phyloP scores from a whole-genome alignment of 768 basidiomycete genomes.

The Russula sp. region DNA sequence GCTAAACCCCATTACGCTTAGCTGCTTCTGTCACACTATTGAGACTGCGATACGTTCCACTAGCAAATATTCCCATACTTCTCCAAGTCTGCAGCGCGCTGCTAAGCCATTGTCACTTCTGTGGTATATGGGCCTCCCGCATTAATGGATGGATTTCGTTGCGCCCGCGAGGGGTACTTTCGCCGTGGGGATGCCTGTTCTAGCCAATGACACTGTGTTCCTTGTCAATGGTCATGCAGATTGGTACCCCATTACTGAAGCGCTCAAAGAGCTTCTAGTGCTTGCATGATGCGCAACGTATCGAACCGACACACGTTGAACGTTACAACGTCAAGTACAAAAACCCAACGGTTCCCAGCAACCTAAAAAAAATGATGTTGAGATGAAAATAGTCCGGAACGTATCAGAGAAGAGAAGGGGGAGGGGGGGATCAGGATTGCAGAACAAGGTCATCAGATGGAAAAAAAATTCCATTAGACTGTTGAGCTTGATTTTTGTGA shows the following conservation, averaged over 20 bases:
- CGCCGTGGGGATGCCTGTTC: neutral
- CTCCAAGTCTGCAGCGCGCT: neutral
- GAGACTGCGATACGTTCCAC: too few relatives aligned
- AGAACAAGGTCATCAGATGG: slow-evolving; percentile 40
- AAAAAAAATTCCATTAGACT: slow-evolving; percentile 37
- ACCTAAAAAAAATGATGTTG: neutral
- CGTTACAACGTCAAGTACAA: neutral
- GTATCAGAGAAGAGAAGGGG: neutral
- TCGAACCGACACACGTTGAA: neutral
- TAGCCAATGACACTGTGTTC: neutral
- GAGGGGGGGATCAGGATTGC: slow-evolving; percentile 38
- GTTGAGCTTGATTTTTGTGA: slow-evolving; percentile 45
- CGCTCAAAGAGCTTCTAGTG: neutral
- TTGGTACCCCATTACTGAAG: neutral
- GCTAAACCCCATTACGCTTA: too few relatives aligned
- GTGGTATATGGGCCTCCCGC: neutral
- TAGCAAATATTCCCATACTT: neutral
- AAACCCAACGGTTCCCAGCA: neutral
- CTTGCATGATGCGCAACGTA: neutral
- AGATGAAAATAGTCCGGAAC: neutral
- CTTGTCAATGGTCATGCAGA: neutral
- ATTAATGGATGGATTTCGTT: neutral
- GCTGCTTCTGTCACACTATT: too few relatives aligned
- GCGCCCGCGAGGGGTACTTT: neutral
- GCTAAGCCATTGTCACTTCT: neutral